Percentiles rank a stretch among this genome's conserved stretches.
Evolutionary conservation across 2,329 filamentous ascomycete species (phyloP).

Genomic region (Aspergillus sp.): DNA sequence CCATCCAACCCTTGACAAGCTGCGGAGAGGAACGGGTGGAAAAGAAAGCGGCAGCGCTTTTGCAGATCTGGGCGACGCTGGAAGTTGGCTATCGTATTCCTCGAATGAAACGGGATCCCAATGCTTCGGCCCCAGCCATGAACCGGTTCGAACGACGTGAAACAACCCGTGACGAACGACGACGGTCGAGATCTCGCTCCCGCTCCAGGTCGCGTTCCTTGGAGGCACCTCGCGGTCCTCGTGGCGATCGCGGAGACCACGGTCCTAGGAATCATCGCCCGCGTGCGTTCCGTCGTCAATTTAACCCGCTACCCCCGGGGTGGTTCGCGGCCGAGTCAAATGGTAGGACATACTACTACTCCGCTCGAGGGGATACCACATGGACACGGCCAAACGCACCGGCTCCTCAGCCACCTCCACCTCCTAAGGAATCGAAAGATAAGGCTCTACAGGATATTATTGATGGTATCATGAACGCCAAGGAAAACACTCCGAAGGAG

Average conservation of each 20-base stretch:
- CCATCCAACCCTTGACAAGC: slow-evolving; percentile 59
- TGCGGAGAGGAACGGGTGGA: slow-evolving; percentile 69
- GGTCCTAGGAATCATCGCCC: slow-evolving; percentile 45
- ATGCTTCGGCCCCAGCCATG: slow-evolving; percentile 46
- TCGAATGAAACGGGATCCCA: slow-evolving; percentile 73
- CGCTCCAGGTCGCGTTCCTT: slow-evolving; percentile 42
- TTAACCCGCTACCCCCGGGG: slow-evolving; percentile 61
- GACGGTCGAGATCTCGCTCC: slow-evolving; percentile 43
- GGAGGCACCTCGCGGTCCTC: slow-evolving; percentile 38
- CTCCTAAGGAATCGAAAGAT: slow-evolving; percentile 62
- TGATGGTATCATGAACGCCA: slow-evolving; percentile 68
- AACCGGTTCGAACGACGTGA: slow-evolving; percentile 57
- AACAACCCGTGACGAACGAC: slow-evolving; percentile 41
- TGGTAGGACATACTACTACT: slow-evolving; percentile 80
- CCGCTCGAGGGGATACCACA: slow-evolving; percentile 64
- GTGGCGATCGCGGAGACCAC: slow-evolving; percentile 52
- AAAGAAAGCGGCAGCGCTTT: slow-evolving; percentile 59
- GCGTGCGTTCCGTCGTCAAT: slow-evolving; percentile 48
- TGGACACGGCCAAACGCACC: slow-evolving; percentile 72
- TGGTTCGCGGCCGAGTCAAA: slow-evolving; percentile 74
- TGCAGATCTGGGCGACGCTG: slow-evolving; percentile 81
- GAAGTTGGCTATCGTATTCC: slow-evolving; percentile 90
- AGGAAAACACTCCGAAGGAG: slow-evolving; percentile 47
- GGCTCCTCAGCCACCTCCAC: slow-evolving; percentile 53
- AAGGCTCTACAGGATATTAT: slow-evolving; percentile 76